Conservation (phyloP, 306 rosid genomes). For the Cercis canadensis region DNA sequence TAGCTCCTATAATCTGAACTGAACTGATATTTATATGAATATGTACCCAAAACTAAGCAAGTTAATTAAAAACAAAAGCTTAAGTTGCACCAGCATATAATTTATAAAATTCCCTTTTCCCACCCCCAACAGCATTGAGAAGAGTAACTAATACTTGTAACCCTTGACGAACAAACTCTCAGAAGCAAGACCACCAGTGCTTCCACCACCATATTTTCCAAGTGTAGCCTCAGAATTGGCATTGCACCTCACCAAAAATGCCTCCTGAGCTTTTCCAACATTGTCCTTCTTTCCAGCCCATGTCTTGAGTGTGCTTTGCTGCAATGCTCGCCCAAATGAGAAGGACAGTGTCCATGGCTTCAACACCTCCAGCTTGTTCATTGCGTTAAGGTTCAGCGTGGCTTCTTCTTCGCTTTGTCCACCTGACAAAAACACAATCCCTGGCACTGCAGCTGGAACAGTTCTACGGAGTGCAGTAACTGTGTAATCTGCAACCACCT, state of each 20-base stretch:
- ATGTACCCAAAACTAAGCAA: conserved; percentile 37
- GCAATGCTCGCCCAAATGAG: conserved; percentile 92
- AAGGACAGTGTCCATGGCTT: conserved; percentile 96
- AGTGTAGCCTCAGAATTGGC: conserved; percentile 86
- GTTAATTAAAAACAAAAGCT: conserved; percentile 44
- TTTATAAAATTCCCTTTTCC: background rate
- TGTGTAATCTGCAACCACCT: conserved; percentile 77
- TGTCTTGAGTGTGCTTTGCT: conserved; percentile 86
- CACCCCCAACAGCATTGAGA: background rate
- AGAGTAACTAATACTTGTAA: conserved; percentile 66
- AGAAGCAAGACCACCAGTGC: conserved; percentile 58
- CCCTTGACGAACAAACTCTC: conserved; percentile 72
- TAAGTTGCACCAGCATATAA: conserved; percentile 38
- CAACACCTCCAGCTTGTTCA: conserved; percentile 70
- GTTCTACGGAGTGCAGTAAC: conserved; percentile 78
- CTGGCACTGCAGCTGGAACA: conserved; percentile 90
- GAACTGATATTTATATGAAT: conserved; percentile 23
- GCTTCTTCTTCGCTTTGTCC: conserved; percentile 96
- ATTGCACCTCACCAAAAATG: conserved; percentile 75
- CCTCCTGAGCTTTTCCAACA: conserved; percentile 74
- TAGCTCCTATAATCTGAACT: conserved; percentile 6
- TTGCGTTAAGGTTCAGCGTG: conserved; percentile 77
- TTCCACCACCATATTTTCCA: conserved; percentile 68
- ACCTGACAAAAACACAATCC: conserved; percentile 82
- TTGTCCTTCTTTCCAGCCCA: conserved; percentile 90